Evolutionary conservation across 208 protist genomes (phyloP), one percentile per base, ranked within the genome.

Genomic region (Acanthamoeba sp.): DNA sequence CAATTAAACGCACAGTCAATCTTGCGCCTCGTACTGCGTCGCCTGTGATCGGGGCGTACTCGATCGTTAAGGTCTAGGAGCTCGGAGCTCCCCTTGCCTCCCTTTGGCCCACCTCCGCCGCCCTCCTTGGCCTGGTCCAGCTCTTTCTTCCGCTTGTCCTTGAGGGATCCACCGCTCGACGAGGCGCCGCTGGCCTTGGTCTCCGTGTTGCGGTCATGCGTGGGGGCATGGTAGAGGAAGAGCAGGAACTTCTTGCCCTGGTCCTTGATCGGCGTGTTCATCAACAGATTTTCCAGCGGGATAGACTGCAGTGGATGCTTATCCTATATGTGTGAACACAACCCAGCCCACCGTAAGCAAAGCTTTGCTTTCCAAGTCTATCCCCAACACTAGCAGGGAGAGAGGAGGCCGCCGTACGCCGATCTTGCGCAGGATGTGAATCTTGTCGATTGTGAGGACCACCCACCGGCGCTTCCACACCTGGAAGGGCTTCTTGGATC

Each of bases 381-480:
- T n/a, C n/a, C 45, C 45, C 4, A 50, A 12, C 45, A 50, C 12
- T 50, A 50, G 45, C 45, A 50, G 9, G 12, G 9, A 12, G 12
- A 4, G 45, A 50, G 9, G 45, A 50, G 4, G 45, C 45, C 4
- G 4, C 24, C 69, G 20, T 78, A 78, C 69, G 69, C 69, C 69
- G 16, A 78, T 78, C 69, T 78, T 78, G 69, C 69, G 69, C 69
- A 78, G 69, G 38, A 78, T 78, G 69, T 78, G 69, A 6, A 78
- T 38, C 69, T 92, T 92, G 87, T 92, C 62, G 34, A 20, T 20
- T 12, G 87, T 45, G 55, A 92, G 87, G 22, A 92, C 62, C 12
- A 92, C 0, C 87, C 87, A 92, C 10, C 87, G 50, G 27, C 87
- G 34, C 87, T 92, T 92, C 87, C 87, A 92, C 20, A 18, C 18